phyloP scores from a whole-genome alignment of 1,139 yeast species.

The Williopsis jadinii region DNA sequence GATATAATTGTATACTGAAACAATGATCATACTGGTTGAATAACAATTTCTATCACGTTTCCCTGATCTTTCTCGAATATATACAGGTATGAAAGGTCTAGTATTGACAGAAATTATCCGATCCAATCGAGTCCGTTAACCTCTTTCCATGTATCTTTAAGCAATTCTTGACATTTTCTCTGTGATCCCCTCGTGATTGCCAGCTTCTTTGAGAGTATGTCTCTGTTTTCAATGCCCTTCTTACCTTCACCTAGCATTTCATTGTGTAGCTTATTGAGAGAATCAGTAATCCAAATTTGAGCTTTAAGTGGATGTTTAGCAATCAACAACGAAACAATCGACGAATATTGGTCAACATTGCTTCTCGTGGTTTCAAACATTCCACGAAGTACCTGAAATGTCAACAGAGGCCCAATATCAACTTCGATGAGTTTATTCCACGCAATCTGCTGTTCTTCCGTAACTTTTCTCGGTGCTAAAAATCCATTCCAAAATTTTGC shows the following conservation, averaged over 20 bases:
- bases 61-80: too few relatives aligned
- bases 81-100: too few relatives aligned
- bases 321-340: conserved; percentile 46
- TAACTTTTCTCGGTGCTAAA: conserved; percentile 47
- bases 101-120: too few relatives aligned
- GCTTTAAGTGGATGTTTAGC: conserved; percentile 44
- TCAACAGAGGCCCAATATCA: conserved; percentile 33
- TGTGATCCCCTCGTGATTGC: conserved; percentile 55
- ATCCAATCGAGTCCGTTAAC: conserved; percentile 28
- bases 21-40: too few relatives aligned
- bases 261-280: conserved; percentile 27
- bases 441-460: conserved; percentile 37
- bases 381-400: conserved; percentile 28
- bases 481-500: conserved; percentile 61
- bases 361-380: conserved; percentile 51
- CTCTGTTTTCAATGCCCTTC: conserved; percentile 17
- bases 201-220: conserved; percentile 44
- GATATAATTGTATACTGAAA: too few relatives aligned
- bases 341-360: conserved; percentile 49
- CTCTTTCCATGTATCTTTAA: conserved; percentile 59
- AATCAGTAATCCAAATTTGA: conserved; percentile 38
- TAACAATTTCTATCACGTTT: too few relatives aligned
- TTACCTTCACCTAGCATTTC: conserved; percentile 21
- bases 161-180: conserved; percentile 46
- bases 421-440: conserved; percentile 27